Conservation (phyloP, 108 stramenopile species). For the Hondaea fermentalgiana region DNA sequence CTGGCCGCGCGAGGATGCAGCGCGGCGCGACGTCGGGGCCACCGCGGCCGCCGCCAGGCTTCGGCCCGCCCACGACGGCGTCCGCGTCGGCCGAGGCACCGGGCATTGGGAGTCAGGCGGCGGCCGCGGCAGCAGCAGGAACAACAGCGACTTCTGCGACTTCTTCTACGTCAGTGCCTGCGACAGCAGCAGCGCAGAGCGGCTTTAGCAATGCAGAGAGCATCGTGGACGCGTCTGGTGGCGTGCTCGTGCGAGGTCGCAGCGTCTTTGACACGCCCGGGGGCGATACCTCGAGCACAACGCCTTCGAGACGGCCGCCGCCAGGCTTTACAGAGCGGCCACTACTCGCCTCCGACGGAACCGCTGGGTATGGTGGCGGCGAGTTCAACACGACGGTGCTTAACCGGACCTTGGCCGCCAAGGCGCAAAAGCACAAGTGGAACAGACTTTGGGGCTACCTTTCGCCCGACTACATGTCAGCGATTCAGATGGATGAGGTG, state of each 20-base stretch:
- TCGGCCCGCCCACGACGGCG: too few relatives aligned
- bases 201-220: background rate
- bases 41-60: too few relatives aligned
- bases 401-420: background rate
- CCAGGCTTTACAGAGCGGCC: background rate
- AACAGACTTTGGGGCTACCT: background rate
- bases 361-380: background rate
- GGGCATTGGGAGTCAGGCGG: too few relatives aligned
- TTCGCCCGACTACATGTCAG: background rate
- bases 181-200: too few relatives aligned
- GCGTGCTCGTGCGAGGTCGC: background rate
- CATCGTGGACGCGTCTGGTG: background rate
- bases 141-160: too few relatives aligned
- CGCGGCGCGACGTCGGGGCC: too few relatives aligned
- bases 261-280: background rate
- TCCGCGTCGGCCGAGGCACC: too few relatives aligned
- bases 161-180: too few relatives aligned
- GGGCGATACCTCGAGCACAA: background rate
- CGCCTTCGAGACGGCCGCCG: background rate
- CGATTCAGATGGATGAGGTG: constrained; percentile 25
- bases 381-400: background rate
- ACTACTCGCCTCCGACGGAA: background rate
- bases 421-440: background rate
- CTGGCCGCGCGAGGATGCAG: too few relatives aligned
- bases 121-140: too few relatives aligned